Base-by-base conservation (phyloP, 345 rosid species). In the Reutealis trisperma region DNA sequence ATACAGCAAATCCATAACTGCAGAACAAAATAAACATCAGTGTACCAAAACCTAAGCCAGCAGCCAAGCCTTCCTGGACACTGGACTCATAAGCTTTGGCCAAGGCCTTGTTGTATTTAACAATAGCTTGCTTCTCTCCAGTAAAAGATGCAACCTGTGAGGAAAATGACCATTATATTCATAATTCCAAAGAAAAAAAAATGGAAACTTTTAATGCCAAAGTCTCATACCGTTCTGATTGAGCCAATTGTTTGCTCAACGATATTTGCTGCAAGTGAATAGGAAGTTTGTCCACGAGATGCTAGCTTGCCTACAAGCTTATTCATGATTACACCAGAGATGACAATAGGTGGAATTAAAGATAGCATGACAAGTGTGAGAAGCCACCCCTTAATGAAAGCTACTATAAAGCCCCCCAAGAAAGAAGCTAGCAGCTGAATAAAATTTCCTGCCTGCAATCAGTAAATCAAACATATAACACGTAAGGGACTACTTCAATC, bases 211-310 rank as follows among this genome's bases (percentile, higher is more conserved):
- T 37, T 8, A 14, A 21, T 63, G 11, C 30, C 34, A 21, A 21
- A 15, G 44, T 37, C n/a, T 10, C 81, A n/a, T 73, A 78, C 81
- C 30, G 81, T 78, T 78, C 81, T 73, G 24, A 78, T 73, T 5
- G 81, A 72, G 5, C 81, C 77, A 49, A 78, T 45, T 8, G 67
- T 66, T 64, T 73, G 73, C 11, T 78, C 81, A 27, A 60, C 77
- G 3, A 73, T 9, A 45, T 8, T 66, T 34, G 73, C 81, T 42
- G 77, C 81, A 1, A 21, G 18, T 0, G 73, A 19, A 61, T 78
- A 78, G 16, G 81, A 64, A 22, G 47, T 44, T 32, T 73, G 81
- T 41, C 69, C 73, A 3, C 62, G 66, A 19, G 52, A 37, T 55
- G 73, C 67, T 68, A 59, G 52, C 68, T 78, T 78, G 14, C 73